Conservation (phyloP, 1,139 yeast species). For the Diutina neorugosa region DNA sequence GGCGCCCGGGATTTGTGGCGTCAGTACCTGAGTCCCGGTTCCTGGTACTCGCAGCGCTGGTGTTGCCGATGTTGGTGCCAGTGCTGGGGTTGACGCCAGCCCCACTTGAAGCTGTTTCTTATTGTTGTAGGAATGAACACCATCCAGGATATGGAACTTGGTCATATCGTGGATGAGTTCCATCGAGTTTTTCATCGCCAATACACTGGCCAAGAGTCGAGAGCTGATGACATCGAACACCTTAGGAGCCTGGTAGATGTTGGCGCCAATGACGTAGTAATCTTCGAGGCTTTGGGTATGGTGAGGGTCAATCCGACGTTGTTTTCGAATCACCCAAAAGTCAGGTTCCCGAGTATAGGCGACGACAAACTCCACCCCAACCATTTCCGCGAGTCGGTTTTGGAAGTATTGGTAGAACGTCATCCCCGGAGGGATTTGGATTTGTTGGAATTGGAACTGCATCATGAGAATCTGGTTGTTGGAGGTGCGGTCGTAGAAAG, state of each 20-base stretch:
- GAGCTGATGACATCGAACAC: constrained; percentile 28
- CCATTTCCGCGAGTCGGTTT: constrained; percentile 59
- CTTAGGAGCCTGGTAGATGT: constrained; percentile 81
- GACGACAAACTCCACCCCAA: constrained; percentile 75
- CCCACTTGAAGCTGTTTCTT: not conserved
- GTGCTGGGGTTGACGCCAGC: not conserved
- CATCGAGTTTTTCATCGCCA: constrained; percentile 25
- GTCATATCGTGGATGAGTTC: constrained; percentile 24
- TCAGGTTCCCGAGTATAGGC: constrained; percentile 76
- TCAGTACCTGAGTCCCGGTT: not conserved
- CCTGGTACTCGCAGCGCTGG: not conserved
- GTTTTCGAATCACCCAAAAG: constrained; percentile 83
- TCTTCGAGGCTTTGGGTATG: constrained; percentile 42
- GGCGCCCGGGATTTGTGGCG: not conserved
- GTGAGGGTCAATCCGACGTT: constrained; percentile 43
- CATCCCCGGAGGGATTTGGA: constrained; percentile 21
- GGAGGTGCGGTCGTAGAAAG: constrained; percentile 88
- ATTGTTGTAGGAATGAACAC: constrained; percentile 19
- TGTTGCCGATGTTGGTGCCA: not conserved
- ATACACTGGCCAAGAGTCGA: constrained; percentile 24
- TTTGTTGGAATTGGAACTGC: constrained; percentile 82
- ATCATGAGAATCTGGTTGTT: constrained; percentile 89
- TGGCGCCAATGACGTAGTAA: constrained; percentile 83
- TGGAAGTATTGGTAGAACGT: constrained; percentile 32
- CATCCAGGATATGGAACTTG: constrained; percentile 24